Evolutionary conservation across 1,284 basidiomycete genomes (phyloP).

Genomic region (Cryptococcus amylolentus): DNA sequence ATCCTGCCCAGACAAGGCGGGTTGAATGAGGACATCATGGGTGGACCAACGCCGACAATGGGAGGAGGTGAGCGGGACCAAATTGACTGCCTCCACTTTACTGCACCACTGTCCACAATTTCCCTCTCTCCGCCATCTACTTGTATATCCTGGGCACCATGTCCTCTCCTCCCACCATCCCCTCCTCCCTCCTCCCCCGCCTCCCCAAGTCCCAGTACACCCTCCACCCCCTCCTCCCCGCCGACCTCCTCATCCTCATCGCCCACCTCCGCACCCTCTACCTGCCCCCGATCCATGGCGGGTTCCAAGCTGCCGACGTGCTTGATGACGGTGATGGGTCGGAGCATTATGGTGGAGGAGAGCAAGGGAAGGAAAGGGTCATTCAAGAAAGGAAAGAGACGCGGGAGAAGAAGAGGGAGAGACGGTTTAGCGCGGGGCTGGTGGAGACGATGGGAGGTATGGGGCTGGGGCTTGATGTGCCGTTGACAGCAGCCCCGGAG

Average conservation of each 20-base stretch:
- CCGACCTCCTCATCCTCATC: constrained; percentile 35
- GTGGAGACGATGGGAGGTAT: constrained; percentile 35
- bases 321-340: constrained; percentile 5
- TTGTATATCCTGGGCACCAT: neutral
- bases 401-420: constrained; percentile 17
- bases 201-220: constrained; percentile 35
- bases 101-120: neutral
- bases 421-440: constrained; percentile 21
- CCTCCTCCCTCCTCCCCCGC: constrained; percentile 36
- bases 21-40: too few species aligned
- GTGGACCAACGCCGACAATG: too few species aligned
- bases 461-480: constrained; percentile 20
- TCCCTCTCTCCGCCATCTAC: too few species aligned
- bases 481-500: neutral
- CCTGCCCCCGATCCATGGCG: constrained; percentile 45
- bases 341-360: neutral
- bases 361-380: neutral
- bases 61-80: neutral
- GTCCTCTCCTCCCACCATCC: constrained; percentile 16
- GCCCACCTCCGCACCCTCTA: constrained; percentile 36
- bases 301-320: constrained; percentile 31
- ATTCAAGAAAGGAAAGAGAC: constrained; percentile 2
- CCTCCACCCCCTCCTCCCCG: constrained; percentile 27
- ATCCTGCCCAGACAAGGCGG: too few species aligned
- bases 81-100: neutral